Base-by-base conservation (phyloP, 2,329 filamentous ascomycete species). In the Beauveria rudraprayagi region DNA sequence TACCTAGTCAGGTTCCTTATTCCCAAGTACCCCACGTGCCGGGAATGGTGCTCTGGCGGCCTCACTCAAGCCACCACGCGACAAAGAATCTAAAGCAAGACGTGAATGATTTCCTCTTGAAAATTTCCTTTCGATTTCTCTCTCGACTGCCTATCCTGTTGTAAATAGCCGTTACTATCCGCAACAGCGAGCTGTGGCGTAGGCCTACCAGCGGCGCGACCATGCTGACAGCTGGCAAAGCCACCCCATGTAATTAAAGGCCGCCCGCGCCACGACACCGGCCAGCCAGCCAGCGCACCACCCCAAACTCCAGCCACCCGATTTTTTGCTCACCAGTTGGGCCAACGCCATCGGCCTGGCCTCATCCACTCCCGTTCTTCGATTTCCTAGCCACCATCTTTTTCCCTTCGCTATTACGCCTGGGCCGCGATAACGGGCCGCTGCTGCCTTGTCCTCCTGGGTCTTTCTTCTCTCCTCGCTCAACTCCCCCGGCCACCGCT, bases 331-430 rank as follows among this genome's bases (percentile, higher is more conserved):
- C 56, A 59, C 55, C 44, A 26, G 56, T 52, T 52, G 47, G 47
- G 47, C 56, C 41, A 50, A 48, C 56, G 30, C 56, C 37, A 43
- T 43, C 30, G 24, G 44, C 46, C 22, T 40, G 9, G 56, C 44
- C 30, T 59, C 47, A 48, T 50, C 46, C 55, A 50, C 43, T 56
- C 54, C 28, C 41, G 54, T 37, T 28, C 47, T 22, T 40, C 55
- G 37, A 59, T 59, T 59, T 59, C 56, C 56, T 59, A 59, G 47
- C 56, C 56, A 59, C 56, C 56, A 28, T 34, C 56, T 44, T 59
- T 59, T 57, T 56, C 28, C 7, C 40, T 14, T 34, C 37, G 17
- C 26, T 28, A 34, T 47, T 37, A 22, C 40, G 43, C 19, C 54
- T 34, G 43, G 54, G 46, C 46, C 46, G 46, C 55, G 40, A 57